These are phyloP conservation scores for Globisporangium orthogonon DNA, from an alignment of 352 stramenopile species.

Conservation along the genomic window DNA sequence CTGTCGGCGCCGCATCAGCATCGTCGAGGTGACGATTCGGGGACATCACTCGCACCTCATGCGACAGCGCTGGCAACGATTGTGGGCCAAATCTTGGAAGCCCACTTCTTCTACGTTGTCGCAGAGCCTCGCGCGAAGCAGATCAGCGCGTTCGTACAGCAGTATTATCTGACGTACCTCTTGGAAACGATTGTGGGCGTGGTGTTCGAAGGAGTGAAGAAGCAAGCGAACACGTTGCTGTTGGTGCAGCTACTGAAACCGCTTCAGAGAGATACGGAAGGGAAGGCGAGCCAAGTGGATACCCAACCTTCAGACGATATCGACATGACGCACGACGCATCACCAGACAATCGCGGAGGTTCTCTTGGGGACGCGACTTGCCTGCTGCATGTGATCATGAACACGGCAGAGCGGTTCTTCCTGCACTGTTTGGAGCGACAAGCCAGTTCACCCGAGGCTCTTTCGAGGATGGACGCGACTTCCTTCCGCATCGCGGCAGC, in stretches of 20 bases:
- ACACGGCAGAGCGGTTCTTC: conserved; percentile 32
- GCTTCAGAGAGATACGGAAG: conserved; percentile 15
- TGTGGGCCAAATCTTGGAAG: conserved; percentile 37
- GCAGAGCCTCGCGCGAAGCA: conserved; percentile 28
- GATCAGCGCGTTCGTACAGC: conserved; percentile 53
- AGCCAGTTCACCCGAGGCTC: not conserved
- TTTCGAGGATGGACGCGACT: conserved; percentile 53
- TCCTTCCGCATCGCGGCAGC: conserved; percentile 64
- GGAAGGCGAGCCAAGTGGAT: too few relatives aligned
- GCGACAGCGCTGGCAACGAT: conserved; percentile 38
- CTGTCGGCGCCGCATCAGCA: conserved; percentile 55
- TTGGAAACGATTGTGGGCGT: conserved; percentile 72
- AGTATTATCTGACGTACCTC: conserved; percentile 76
- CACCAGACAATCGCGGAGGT: not conserved
- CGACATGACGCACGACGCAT: conserved; percentile 19
- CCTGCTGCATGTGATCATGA: conserved; percentile 49
- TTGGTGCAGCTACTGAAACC: conserved; percentile 58
- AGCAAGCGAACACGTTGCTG: conserved; percentile 67
- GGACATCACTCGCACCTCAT: conserved; percentile 51
- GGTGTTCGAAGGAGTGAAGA: conserved; percentile 73
- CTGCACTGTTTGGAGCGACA: conserved; percentile 7
- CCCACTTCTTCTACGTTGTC: conserved; percentile 48
- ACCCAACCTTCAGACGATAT: conserved; percentile 17
- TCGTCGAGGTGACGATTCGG: conserved; percentile 54
- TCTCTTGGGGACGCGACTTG: conserved; percentile 10